Evolutionary conservation across 352 stramenopile genomes (phyloP).

Genomic region (Phytophthora colocasiae): DNA sequence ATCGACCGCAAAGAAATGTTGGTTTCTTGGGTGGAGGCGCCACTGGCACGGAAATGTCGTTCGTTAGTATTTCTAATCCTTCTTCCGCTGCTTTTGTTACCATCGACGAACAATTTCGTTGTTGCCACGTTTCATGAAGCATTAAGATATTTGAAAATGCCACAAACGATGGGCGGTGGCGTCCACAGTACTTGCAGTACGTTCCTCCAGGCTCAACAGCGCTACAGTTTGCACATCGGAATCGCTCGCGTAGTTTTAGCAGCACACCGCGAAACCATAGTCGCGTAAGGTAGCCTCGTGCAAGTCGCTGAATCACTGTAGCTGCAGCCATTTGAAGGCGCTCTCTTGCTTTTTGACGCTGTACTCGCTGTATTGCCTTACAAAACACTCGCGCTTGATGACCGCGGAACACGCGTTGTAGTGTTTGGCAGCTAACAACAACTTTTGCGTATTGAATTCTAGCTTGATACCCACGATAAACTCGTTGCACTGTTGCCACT

Average conservation of each 20-base stretch:
- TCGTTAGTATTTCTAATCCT: neutral
- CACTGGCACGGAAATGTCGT: neutral
- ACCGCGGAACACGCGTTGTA: conserved; percentile 27
- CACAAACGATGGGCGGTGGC: conserved; percentile 44
- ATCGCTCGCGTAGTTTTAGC: conserved; percentile 51
- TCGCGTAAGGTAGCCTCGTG: conserved; percentile 36
- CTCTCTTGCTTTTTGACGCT: conserved; percentile 3
- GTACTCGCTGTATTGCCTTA: neutral
- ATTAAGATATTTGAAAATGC: conserved; percentile 23
- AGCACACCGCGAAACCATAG: conserved; percentile 27
- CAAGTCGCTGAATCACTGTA: conserved; percentile 36
- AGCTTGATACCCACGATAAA: conserved; percentile 4
- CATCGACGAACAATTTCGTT: neutral
- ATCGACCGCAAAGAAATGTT: neutral
- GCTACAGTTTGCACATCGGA: conserved; percentile 65
- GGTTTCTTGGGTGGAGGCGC: conserved; percentile 3
- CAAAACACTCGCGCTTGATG: conserved; percentile 10
- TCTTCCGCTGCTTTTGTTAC: neutral
- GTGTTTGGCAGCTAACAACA: neutral
- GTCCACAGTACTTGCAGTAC: conserved; percentile 79
- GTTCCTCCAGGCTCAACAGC: conserved; percentile 58
- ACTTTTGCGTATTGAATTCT: neutral
- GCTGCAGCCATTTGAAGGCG: conserved; percentile 18
- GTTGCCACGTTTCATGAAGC: conserved; percentile 24
- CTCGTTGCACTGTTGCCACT: conserved; percentile 8